Percentiles rank a stretch among this genome's conserved stretches.
Conservation (phyloP, 2,329 filamentous ascomycete species). For the Arthroderma uncinatum region DNA sequence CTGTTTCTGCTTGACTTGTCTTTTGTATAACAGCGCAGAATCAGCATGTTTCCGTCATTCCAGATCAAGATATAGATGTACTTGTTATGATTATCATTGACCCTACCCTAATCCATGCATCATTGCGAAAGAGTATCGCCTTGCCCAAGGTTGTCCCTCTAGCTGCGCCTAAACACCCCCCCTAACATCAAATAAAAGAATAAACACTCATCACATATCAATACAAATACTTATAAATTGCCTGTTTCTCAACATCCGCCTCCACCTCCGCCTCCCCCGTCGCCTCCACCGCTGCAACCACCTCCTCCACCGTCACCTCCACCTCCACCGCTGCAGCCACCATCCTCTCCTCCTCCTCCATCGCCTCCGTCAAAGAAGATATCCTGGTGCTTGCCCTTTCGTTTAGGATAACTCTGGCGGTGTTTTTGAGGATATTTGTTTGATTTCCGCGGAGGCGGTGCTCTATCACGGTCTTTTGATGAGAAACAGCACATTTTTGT, state of each 20-base stretch:
- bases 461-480: not conserved
- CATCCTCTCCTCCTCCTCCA: not conserved
- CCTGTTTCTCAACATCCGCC: not conserved
- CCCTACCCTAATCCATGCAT: not conserved
- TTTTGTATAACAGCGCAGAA: slow-evolving; percentile 1
- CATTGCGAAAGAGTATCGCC: too few relatives aligned
- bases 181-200: not conserved
- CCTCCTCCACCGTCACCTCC: slow-evolving; percentile 19
- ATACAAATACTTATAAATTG: not conserved
- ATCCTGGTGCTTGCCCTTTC: not conserved
- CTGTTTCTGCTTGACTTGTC: not conserved
- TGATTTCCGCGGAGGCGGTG: not conserved
- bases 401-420: not conserved
- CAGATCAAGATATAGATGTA: not conserved
- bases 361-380: not conserved
- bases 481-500: not conserved
- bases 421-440: not conserved
- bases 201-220: not conserved
- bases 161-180: not conserved
- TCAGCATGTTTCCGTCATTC: not conserved
- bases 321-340: not conserved
- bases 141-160: too few relatives aligned
- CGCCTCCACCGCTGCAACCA: slow-evolving; percentile 19
- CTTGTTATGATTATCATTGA: not conserved
- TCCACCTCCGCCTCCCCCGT: not conserved